Evolutionary conservation across 768 basidiomycete species (phyloP).

Genomic region (Pseudohyphozyma bogoriensis): DNA sequence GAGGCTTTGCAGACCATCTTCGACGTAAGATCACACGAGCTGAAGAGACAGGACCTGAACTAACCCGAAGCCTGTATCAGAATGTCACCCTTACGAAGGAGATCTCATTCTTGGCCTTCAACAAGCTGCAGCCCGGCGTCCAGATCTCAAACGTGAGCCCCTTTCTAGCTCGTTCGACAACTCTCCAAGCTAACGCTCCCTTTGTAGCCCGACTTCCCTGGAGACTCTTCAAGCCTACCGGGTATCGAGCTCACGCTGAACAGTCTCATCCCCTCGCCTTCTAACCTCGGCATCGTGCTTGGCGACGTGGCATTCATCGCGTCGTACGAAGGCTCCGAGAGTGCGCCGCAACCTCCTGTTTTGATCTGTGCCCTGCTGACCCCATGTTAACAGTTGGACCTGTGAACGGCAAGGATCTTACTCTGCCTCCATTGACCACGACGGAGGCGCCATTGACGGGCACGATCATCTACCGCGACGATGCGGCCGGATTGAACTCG

Average conservation of each 20-base stretch:
- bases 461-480: conserved; percentile 13
- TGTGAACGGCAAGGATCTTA: conserved; percentile 48
- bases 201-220: conserved; percentile 59
- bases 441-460: conserved; percentile 47
- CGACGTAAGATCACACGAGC: too few relatives aligned
- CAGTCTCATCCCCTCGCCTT: conserved; percentile 8
- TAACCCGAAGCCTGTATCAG: too few relatives aligned
- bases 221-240: background rate
- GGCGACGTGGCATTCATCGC: conserved; percentile 57
- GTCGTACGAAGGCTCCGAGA: conserved; percentile 46
- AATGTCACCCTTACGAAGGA: conserved; percentile 53
- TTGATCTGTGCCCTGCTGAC: background rate
- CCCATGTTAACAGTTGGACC: conserved; percentile 47
- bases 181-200: conserved; percentile 33
- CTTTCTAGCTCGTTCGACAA: conserved; percentile 50
- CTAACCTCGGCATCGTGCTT: conserved; percentile 57
- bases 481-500: conserved; percentile 38
- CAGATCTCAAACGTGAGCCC: conserved; percentile 51
- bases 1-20: conserved; percentile 61
- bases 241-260: conserved; percentile 28
- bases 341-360: background rate
- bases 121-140: conserved; percentile 17
- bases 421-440: conserved; percentile 46
- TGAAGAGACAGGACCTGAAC: too few relatives aligned
- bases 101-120: conserved; percentile 11